Percentiles rank a stretch among this genome's conserved stretches.
phyloP scores from a whole-genome alignment of 345 rosid species.

The Laguncularia racemosa region DNA sequence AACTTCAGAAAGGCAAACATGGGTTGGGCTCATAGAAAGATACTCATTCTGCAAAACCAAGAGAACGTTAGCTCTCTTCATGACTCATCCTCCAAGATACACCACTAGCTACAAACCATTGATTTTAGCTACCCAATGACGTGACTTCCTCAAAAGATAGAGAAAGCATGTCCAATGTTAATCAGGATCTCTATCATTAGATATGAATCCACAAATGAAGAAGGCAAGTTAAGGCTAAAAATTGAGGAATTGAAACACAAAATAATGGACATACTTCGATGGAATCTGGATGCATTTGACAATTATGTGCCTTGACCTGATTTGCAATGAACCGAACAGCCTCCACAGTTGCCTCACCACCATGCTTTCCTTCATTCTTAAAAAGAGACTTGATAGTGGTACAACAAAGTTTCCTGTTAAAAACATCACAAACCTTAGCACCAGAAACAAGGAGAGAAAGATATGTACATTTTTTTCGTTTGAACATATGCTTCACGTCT shows the following conservation, averaged over 20 bases:
- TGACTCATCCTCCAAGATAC: too few species aligned
- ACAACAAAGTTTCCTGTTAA: slow-evolving; percentile 76
- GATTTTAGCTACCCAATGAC: too few species aligned
- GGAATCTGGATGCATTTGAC: slow-evolving; percentile 88
- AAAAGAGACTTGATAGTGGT: slow-evolving; percentile 67
- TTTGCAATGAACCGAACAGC: slow-evolving; percentile 79
- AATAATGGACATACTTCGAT: slow-evolving; percentile 42
- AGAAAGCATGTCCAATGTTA: too few species aligned
- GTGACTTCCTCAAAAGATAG: too few species aligned
- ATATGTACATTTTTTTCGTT: not conserved
- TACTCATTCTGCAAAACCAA: too few species aligned
- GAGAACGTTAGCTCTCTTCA: too few species aligned
- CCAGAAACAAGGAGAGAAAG: not conserved
- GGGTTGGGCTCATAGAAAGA: too few species aligned
- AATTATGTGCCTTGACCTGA: slow-evolving; percentile 63
- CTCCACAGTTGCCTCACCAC: slow-evolving; percentile 75
- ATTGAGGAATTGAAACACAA: not conserved
- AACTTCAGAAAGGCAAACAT: too few species aligned
- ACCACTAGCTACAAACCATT: too few species aligned
- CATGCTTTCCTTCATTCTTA: slow-evolving; percentile 77
- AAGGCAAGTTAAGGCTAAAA: too few species aligned
- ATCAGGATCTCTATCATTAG: too few species aligned
- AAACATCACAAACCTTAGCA: slow-evolving; percentile 6
- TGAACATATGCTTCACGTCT: not conserved
- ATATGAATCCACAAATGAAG: too few species aligned